These are phyloP conservation scores for Cladorrhinum sp. DNA, from an alignment of 2,329 filamentous ascomycete species.

Conservation along the genomic window DNA sequence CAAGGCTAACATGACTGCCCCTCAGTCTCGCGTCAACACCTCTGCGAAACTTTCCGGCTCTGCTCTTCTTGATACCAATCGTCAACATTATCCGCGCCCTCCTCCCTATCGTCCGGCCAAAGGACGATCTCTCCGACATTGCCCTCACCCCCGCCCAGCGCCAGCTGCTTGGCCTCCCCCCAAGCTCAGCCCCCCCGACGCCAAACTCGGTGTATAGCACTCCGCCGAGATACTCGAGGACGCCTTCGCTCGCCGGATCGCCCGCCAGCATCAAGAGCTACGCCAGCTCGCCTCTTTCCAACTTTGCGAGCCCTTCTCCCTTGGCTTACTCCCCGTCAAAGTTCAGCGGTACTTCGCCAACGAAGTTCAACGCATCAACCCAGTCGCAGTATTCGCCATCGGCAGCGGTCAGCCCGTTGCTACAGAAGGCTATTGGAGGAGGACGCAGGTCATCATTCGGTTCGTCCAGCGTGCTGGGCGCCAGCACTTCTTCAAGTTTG, in stretches of 20 bases:
- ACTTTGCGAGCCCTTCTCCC: conserved; percentile 48
- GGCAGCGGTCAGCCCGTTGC: conserved; percentile 50
- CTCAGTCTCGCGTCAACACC: conserved; percentile 16
- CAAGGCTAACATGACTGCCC: background rate
- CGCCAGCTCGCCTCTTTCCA: conserved; percentile 56
- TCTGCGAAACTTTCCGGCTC: conserved; percentile 40
- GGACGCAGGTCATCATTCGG: conserved; percentile 36
- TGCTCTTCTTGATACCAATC: conserved; percentile 55
- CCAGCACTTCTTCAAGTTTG: conserved; percentile 44
- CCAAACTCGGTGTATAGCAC: conserved; percentile 75
- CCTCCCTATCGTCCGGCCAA: conserved; percentile 66
- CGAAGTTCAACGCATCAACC: conserved; percentile 7
- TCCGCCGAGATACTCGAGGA: conserved; percentile 80
- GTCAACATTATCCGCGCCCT: conserved; percentile 70
- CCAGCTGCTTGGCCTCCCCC: conserved; percentile 74
- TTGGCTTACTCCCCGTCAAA: conserved; percentile 28
- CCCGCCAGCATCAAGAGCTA: conserved; percentile 58
- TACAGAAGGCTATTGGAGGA: conserved; percentile 63
- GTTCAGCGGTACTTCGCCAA: conserved; percentile 33
- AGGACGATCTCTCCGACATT: conserved; percentile 82
- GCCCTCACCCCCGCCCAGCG: conserved; percentile 88
- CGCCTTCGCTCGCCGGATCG: conserved; percentile 62
- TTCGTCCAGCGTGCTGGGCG: conserved; percentile 50
- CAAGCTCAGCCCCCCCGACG: conserved; percentile 59
- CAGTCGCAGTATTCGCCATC: conserved; percentile 44